Evolutionary conservation across 148 eudicot genomes (phyloP).

Genomic region (Arbutus unedo): DNA sequence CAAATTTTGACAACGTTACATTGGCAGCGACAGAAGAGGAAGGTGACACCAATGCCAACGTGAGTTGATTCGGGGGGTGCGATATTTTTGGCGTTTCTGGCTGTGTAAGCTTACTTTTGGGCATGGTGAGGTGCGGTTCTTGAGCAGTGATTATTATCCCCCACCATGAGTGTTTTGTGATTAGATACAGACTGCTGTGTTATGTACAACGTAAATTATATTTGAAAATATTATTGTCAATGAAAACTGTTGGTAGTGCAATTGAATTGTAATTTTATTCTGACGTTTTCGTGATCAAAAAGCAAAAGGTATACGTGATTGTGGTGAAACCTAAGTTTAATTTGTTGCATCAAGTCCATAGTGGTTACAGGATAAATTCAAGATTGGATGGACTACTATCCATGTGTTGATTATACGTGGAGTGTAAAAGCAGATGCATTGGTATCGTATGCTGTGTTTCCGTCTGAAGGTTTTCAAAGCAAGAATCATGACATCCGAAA

Average conservation of each 20-base stretch:
- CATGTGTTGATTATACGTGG: too few species aligned
- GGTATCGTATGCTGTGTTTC: too few species aligned
- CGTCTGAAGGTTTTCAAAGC: too few species aligned
- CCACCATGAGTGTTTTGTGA: background rate
- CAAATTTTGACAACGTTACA: background rate
- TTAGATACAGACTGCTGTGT: background rate
- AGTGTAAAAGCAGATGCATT: too few species aligned
- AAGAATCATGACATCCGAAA: too few species aligned
- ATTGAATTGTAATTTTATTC: background rate
- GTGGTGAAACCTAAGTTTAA: background rate
- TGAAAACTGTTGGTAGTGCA: background rate
- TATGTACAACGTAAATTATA: background rate
- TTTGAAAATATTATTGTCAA: background rate
- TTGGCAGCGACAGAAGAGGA: background rate
- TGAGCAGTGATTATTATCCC: constrained; percentile 6
- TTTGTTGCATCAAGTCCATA: background rate
- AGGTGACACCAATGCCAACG: background rate
- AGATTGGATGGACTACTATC: too few species aligned
- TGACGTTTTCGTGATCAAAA: background rate
- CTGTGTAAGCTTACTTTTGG: background rate
- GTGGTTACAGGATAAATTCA: background rate
- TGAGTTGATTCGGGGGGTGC: background rate
- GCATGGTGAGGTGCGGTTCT: background rate
- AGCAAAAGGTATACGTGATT: background rate
- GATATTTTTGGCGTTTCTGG: background rate